Evolutionary conservation across 208 protist species (phyloP).

Genomic region (Acanthamoeba royreba): DNA sequence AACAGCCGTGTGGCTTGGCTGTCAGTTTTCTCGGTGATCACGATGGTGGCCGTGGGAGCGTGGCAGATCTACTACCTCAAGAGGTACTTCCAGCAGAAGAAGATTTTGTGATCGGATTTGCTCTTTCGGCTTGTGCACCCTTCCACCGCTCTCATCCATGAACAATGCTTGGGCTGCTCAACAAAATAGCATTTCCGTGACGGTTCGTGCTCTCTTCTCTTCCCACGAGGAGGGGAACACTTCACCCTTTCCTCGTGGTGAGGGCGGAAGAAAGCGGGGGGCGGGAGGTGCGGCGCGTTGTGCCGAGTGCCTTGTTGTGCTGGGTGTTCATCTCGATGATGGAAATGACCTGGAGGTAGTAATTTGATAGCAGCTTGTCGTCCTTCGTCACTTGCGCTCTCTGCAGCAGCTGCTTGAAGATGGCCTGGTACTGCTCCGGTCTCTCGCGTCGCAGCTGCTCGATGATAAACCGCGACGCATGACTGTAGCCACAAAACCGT

Average conservation of each 20-base stretch:
- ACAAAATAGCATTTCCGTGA: too few species aligned
- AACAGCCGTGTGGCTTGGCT: conserved; percentile 57
- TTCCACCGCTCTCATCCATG: too few species aligned
- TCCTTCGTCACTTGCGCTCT: neutral
- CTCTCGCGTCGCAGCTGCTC: conserved; percentile 7
- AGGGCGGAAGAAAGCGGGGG: neutral
- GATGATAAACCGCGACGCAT: conserved; percentile 21
- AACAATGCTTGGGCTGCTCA: too few species aligned
- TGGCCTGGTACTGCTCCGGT: conserved; percentile 38
- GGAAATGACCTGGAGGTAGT: conserved; percentile 15
- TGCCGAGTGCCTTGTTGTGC: neutral
- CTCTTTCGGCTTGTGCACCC: neutral
- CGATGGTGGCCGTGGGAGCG: conserved; percentile 42
- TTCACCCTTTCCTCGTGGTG: neutral
- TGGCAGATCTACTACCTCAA: conserved; percentile 67
- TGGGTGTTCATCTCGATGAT: conserved; percentile 42
- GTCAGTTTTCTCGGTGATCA: conserved; percentile 41
- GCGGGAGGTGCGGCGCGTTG: neutral
- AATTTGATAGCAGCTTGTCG: conserved; percentile 40
- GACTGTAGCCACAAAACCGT: neutral
- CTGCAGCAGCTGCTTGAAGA: conserved; percentile 21
- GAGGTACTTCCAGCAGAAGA: conserved; percentile 63
- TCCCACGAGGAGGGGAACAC: too few species aligned
- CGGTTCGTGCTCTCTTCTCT: too few species aligned
- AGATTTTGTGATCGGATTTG: conserved; percentile 47